Evolutionary conservation across 768 basidiomycete genomes (phyloP), one percentile per base, ranked within the genome.

Genomic region (Leucosporidium creatinivorum): DNA sequence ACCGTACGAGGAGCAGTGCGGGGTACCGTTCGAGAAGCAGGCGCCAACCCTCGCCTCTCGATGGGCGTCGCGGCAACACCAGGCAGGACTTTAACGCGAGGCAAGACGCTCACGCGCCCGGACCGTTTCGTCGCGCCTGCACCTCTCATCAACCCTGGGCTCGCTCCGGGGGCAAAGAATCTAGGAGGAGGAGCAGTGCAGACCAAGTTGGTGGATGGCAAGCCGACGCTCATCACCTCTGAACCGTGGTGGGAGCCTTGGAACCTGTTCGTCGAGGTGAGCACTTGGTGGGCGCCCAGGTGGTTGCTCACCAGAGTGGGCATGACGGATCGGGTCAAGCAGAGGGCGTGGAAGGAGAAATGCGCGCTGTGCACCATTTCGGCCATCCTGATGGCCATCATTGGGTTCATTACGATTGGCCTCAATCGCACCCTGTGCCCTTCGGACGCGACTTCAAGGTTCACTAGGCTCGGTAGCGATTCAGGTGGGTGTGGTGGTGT

Each of bases 321-420:
- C 55, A 82, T 97, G 77, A 87, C 84, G 76, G 91, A 93, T 78
- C 83, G 84, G 74, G 82, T 84, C 48, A 82, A 84, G 62, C 82
- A 86, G 69, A 91, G 96, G 78, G 96, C 96, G 1, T 99, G 96
- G 96, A 85, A 93, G 76, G 96, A 99, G 79, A 99, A 98, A 82
- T 86, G 94, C 66, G 85, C 92, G 9, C 82, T 99, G 5, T 97
- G 93, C 79, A 86, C 89, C 78, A 87, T 97, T 75, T 89, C 92
- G 60, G 72, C 84, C 65, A 49, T 92, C 54, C 79, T 96, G 25
- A 96, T 94, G 72, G 86, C 82, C 25, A 78, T 81, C 55, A 84
- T 97, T 61, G 94, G 91, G 15, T 99, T 99, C 79, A 83, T 87
- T 63, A 99, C 96, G 49, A 90, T 99, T 72, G 94, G 94, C 47